Evolutionary conservation across 148 eudicot genomes (phyloP).

Genomic region (Chenopodium suecicum): DNA sequence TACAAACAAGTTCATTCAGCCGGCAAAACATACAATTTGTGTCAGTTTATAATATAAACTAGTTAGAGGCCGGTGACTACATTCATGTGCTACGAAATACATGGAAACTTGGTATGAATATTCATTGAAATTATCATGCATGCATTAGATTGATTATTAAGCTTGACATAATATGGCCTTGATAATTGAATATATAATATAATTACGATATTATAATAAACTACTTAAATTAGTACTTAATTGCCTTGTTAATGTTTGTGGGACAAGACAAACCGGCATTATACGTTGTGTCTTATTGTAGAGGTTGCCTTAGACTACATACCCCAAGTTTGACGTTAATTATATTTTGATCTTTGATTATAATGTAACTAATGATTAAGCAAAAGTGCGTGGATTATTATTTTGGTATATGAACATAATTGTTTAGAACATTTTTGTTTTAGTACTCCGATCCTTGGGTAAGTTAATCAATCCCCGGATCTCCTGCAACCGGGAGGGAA

Average conservation of each 20-base stretch:
- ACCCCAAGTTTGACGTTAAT: conserved; percentile 17
- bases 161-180: neutral
- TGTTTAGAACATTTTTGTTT: too few species aligned
- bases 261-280: conserved; percentile 18
- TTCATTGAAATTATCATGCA: neutral
- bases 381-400: neutral
- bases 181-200: conserved; percentile 5
- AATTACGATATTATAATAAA: neutral
- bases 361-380: neutral
- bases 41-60: neutral
- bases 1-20: neutral
- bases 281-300: conserved; percentile 3
- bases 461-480: too few species aligned
- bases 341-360: conserved; percentile 10
- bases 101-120: neutral
- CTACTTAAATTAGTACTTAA: too few species aligned
- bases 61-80: neutral
- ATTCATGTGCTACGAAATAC: neutral
- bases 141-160: neutral
- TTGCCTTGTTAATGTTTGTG: neutral
- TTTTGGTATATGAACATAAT: neutral
- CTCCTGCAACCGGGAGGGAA: too few species aligned
- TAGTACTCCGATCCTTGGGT: neutral
- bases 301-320: neutral
- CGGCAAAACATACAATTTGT: neutral